Evolutionary conservation across 2,329 filamentous ascomycete species (phyloP), one percentile per base, ranked within the genome.

Genomic region (Cercospora zeina): DNA sequence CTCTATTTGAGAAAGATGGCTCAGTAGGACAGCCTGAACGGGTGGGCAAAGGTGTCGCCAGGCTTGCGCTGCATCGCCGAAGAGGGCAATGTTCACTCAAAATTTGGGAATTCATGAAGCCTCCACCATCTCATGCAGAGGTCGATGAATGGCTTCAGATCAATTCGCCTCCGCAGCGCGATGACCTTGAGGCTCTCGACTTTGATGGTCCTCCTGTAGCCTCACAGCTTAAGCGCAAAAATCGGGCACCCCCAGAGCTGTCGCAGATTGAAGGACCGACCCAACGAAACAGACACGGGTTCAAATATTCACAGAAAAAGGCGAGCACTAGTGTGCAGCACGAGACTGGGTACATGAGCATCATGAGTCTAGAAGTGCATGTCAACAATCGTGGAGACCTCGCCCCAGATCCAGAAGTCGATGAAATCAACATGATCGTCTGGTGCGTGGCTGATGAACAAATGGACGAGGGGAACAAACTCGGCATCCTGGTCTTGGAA

Each of bases 271-370:
- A 96, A 55, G 91, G 89, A 0, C 87, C 92, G 0, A 97, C 93
- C 0, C 93, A 93, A 57, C 89, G 84, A 72, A 90, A 91, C 70
- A 88, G 85, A 64, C 83, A 93, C 72, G 91, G 89, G 0, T 93
- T 93, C 79, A 95, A 93, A 73, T 96, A 90, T 74, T 91, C 89
- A 0, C 91, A 93, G 68, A 90, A 87, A 71, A 82, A 84, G 64
- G 85, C 87, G 67, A 87, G 87, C 1, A 89, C 88, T 0, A 91
- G 87, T 67, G 87, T 96, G 16, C 85, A 91, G 70, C 90, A 93
- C 67, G 91, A 96, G 74, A 87, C 86, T 2, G 90, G 95, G 69
- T 96, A 96, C 74, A 97, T 99, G 95, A 96, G 90, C 68, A 91
- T 89, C 16, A 93, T 99, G 90, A 96, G 92, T 68, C 77, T 99